Percentiles rank a stretch among this genome's conserved stretches.
phyloP scores from a whole-genome alignment of 352 stramenopile species.

The Phytophthora idaei region DNA sequence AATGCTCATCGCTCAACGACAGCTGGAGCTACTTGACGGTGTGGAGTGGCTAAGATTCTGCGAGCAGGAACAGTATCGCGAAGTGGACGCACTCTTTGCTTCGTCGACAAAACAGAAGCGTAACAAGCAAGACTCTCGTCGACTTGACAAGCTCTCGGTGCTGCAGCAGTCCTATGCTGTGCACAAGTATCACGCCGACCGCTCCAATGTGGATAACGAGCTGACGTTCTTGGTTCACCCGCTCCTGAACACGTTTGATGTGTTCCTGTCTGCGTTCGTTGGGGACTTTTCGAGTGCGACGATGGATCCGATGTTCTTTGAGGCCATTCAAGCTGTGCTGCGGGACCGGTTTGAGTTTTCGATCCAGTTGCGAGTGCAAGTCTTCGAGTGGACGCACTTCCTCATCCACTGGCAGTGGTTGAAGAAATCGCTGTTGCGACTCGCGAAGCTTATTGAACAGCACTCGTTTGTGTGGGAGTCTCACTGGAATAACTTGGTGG shows the following conservation, averaged over 20 bases:
- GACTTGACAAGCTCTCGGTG: slow-evolving; percentile 51
- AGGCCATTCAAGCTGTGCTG: slow-evolving; percentile 46
- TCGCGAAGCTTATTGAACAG: slow-evolving; percentile 33
- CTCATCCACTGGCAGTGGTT: slow-evolving; percentile 85
- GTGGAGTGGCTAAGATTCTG: slow-evolving; percentile 76
- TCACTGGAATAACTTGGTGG: slow-evolving; percentile 53
- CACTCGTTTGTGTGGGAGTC: slow-evolving; percentile 26
- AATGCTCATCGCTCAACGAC: slow-evolving; percentile 43
- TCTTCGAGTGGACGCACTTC: slow-evolving; percentile 83
- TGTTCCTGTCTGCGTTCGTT: slow-evolving; percentile 46
- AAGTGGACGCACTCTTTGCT: slow-evolving; percentile 52
- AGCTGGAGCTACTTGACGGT: slow-evolving; percentile 62
- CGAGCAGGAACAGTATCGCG: slow-evolving; percentile 65
- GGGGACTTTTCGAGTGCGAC: slow-evolving; percentile 1
- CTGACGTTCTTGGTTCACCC: slow-evolving; percentile 76
- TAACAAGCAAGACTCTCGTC: slow-evolving; percentile 15
- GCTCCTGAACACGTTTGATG: slow-evolving; percentile 67
- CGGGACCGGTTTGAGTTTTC: slow-evolving; percentile 81
- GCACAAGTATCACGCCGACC: slow-evolving; percentile 74
- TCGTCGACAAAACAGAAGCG: slow-evolving; percentile 28
- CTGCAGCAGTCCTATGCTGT: slow-evolving; percentile 88
- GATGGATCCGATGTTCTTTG: slow-evolving; percentile 19
- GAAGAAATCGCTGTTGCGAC: slow-evolving; percentile 61
- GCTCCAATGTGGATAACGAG: slow-evolving; percentile 74
- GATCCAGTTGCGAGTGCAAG: slow-evolving; percentile 60